Evolutionary conservation across 768 basidiomycete genomes (phyloP).

Genomic region (Boletus subparvulus): DNA sequence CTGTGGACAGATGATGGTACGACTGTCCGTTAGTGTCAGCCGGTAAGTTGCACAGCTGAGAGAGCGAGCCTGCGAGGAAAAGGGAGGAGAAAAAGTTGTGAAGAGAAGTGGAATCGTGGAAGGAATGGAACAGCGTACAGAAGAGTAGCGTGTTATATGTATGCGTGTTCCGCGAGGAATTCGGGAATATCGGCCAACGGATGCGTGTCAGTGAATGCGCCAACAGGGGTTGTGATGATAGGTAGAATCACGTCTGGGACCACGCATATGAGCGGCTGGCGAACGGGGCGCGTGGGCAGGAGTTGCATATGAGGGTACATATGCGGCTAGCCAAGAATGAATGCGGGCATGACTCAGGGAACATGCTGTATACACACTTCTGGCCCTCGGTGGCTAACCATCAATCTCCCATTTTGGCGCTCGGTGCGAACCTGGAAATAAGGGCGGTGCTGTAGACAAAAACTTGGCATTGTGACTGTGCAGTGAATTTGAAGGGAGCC

Average conservation of each 20-base stretch:
- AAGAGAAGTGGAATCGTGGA: conserved; percentile 8
- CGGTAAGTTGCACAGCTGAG: conserved; percentile 1
- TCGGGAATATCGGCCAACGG: conserved; percentile 7
- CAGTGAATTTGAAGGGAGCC: not conserved
- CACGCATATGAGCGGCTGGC: conserved; percentile 13
- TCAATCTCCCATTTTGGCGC: not conserved
- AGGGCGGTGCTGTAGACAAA: not conserved
- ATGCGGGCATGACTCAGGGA: conserved; percentile 1
- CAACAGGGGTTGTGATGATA: conserved; percentile 5
- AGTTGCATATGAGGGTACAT: conserved; percentile 15
- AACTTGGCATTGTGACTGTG: not conserved
- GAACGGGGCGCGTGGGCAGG: conserved; percentile 17
- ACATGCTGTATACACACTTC: conserved; percentile 17
- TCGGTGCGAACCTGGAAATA: not conserved
- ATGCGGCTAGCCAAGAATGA: conserved; percentile 18
- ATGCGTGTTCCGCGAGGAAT: conserved; percentile 16
- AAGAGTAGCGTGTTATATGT: conserved; percentile 23
- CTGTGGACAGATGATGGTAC: not conserved
- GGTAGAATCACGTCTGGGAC: conserved; percentile 1
- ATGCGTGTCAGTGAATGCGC: conserved; percentile 11
- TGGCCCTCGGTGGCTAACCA: not conserved
- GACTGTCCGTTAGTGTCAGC: conserved; percentile 1
- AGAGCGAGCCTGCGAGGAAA: not conserved
- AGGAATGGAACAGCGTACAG: conserved; percentile 10
- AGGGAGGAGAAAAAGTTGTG: not conserved